Percentiles rank a stretch among this genome's conserved stretches.
phyloP scores from a whole-genome alignment of 2,329 filamentous ascomycete genomes.

The Daldinia eschscholtzii region DNA sequence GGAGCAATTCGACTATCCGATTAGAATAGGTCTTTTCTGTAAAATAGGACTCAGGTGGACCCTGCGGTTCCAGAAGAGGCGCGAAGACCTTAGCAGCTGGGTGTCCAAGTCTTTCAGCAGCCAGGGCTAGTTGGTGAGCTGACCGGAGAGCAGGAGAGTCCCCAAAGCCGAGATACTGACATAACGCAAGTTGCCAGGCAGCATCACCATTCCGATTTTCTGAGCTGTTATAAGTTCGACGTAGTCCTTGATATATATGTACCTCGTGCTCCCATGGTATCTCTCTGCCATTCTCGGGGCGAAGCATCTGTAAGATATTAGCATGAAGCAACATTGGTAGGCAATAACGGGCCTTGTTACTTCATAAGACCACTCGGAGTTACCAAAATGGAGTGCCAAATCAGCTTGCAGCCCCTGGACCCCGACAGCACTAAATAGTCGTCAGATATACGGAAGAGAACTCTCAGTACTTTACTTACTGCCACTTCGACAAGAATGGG shows the following conservation, averaged over 20 bases:
- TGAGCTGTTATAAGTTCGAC: slow-evolving; percentile 1
- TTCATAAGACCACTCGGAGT: slow-evolving; percentile 32
- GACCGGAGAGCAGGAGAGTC: slow-evolving; percentile 15
- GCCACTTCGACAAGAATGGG: neutral
- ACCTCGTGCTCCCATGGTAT: neutral
- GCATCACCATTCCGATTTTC: slow-evolving; percentile 22
- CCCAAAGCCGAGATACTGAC: slow-evolving; percentile 26
- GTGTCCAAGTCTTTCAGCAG: slow-evolving; percentile 23
- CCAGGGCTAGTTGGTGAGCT: slow-evolving; percentile 25
- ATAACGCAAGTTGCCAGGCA: slow-evolving; percentile 29
- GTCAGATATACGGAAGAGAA: neutral
- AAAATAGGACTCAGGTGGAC: neutral
- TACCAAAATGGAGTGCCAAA: slow-evolving; percentile 30
- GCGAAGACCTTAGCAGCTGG: slow-evolving; percentile 27
- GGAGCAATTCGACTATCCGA: slow-evolving; percentile 12
- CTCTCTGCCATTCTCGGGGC: neutral
- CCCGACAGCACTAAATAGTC: neutral
- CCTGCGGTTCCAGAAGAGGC: slow-evolving; percentile 10
- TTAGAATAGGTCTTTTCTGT: slow-evolving; percentile 6
- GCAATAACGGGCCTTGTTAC: slow-evolving; percentile 4
- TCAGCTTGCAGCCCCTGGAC: slow-evolving; percentile 26
- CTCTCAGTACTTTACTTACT: neutral
- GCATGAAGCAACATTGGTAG: neutral
- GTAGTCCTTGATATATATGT: neutral
- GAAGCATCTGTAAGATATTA: neutral